Conservation (phyloP, 768 basidiomycete genomes). For the Strobilomyces echinocephalus region DNA sequence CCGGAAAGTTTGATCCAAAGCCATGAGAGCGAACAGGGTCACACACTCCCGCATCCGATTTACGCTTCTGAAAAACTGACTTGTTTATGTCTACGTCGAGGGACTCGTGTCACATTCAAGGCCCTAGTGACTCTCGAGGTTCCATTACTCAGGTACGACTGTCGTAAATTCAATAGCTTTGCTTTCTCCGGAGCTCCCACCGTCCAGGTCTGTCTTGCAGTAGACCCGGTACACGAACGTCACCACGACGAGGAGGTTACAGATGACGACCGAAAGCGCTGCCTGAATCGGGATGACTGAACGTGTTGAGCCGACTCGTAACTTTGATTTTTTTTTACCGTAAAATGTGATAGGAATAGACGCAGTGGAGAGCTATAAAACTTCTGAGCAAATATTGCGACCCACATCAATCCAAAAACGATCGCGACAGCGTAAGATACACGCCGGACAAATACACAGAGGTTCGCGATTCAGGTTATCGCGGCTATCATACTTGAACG, state of each 20-base stretch:
- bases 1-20: too few species aligned
- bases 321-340: slow-evolving; percentile 2
- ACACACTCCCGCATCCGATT: too few species aligned
- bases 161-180: not conserved
- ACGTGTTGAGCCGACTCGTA: not conserved
- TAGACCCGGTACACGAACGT: slow-evolving; percentile 11
- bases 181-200: not conserved
- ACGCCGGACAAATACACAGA: not conserved
- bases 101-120: not conserved
- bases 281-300: slow-evolving; percentile 6
- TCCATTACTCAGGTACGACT: not conserved
- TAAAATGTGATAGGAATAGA: not conserved
- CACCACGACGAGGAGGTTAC: slow-evolving; percentile 20
- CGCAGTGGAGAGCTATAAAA: not conserved
- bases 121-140: too few species aligned
- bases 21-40: too few species aligned
- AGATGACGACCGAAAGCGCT: slow-evolving; percentile 18
- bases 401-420: slow-evolving; percentile 16
- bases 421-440: not conserved
- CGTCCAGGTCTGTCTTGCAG: slow-evolving; percentile 1
- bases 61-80: too few species aligned
- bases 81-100: not conserved
- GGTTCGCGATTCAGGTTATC: slow-evolving; percentile 7
- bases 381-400: not conserved
- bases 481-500: slow-evolving; percentile 17